A percentile compares a stretch with the other conserved stretches of the same genome.
Evolutionary conservation across 2,329 filamentous ascomycete species (phyloP).

Genomic region (Fusarium protoensiforme): DNA sequence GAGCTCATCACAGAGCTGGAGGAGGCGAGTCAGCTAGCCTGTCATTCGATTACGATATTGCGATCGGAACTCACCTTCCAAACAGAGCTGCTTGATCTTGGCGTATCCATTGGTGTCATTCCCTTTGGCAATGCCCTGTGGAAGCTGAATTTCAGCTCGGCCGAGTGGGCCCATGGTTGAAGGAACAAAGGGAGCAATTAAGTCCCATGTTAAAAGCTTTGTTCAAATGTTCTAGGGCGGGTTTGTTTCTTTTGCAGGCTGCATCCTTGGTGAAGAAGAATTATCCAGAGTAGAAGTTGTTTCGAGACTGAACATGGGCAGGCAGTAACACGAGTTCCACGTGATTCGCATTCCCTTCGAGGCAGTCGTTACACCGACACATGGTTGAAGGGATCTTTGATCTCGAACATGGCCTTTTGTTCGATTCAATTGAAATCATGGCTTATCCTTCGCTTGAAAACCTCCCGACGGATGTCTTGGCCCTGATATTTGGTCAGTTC

Average conservation of each 20-base stretch:
- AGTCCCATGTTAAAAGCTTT: background rate
- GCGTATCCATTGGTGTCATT: conserved; percentile 22
- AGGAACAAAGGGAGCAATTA: background rate
- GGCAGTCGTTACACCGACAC: background rate
- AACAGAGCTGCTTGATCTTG: conserved; percentile 24
- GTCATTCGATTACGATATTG: conserved; percentile 19
- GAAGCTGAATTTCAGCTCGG: background rate
- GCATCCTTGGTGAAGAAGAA: background rate
- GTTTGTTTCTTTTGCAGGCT: background rate
- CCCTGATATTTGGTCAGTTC: conserved; percentile 5
- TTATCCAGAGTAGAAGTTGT: background rate
- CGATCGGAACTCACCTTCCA: conserved; percentile 20
- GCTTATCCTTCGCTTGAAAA: background rate
- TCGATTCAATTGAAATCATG: background rate
- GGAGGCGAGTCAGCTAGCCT: conserved; percentile 19
- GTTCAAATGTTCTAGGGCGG: background rate
- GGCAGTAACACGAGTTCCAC: background rate
- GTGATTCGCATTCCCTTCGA: background rate
- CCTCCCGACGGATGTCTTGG: background rate
- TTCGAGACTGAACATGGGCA: background rate
- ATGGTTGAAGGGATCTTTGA: background rate
- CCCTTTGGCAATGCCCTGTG: background rate
- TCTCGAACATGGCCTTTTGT: background rate
- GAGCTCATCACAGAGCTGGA: background rate
- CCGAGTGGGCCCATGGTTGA: background rate